Evolutionary conservation across 441 rosid genomes (phyloP).

Genomic region (Mallotus repandus): DNA sequence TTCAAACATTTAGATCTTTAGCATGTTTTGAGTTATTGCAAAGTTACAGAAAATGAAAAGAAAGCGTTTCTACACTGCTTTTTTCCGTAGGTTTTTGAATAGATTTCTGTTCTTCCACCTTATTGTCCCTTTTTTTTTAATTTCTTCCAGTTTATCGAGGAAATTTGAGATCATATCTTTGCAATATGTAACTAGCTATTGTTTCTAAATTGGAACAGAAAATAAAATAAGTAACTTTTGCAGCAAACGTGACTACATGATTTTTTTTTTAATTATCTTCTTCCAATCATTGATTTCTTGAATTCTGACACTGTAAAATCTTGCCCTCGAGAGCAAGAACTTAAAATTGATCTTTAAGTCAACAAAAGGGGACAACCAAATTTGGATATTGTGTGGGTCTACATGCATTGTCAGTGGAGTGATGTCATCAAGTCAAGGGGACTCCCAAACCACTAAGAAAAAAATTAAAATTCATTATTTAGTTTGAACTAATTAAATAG

Average conservation of each 20-base stretch:
- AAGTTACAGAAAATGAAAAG: neutral
- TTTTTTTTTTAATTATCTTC: neutral
- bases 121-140: neutral
- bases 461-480: no score
- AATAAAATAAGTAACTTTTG: neutral
- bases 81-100: neutral
- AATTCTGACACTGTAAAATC: neutral
- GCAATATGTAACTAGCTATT: constrained; percentile 3
- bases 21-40: constrained; percentile 3
- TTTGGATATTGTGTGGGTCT: neutral
- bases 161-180: neutral
- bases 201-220: neutral
- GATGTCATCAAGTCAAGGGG: no score
- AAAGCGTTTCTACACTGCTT: neutral
- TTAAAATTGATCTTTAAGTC: no score
- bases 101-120: neutral
- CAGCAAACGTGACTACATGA: neutral
- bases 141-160: neutral
- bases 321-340: no score
- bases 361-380: no score
- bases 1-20: neutral
- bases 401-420: neutral
- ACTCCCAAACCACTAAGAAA: no score
- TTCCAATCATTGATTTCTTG: neutral
- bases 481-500: no score